These are phyloP conservation scores for Ulmus americana DNA, from an alignment of 331 rosid species.

Conservation along the genomic window DNA sequence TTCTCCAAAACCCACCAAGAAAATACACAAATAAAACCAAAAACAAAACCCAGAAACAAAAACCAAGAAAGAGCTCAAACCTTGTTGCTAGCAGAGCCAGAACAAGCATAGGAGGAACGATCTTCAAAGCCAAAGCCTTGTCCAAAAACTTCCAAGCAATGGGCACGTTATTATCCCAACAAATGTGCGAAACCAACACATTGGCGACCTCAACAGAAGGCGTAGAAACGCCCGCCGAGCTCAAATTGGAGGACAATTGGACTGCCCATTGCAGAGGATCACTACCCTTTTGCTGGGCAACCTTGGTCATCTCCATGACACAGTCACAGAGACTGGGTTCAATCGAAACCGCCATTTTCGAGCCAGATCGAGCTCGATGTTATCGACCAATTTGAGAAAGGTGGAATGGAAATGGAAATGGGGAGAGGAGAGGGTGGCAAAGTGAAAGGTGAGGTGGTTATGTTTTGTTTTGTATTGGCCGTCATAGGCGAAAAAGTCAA, in stretches of 20 bases:
- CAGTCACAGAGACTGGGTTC: slow-evolving; percentile 36
- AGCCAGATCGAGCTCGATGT: slow-evolving; percentile 18
- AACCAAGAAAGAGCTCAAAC: slow-evolving; percentile 26
- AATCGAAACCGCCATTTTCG: slow-evolving; percentile 40
- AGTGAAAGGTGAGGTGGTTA: neutral
- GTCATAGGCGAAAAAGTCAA: neutral
- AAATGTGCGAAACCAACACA: slow-evolving; percentile 74
- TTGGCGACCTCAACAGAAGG: slow-evolving; percentile 77
- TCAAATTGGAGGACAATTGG: slow-evolving; percentile 64
- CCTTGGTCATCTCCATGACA: slow-evolving; percentile 59
- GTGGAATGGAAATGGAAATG: neutral
- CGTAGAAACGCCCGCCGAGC: slow-evolving; percentile 59
- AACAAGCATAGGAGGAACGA: slow-evolving; percentile 78
- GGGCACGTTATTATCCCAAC: slow-evolving; percentile 95
- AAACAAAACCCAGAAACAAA: neutral
- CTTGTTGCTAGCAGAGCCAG: slow-evolving; percentile 76
- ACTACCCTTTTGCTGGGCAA: slow-evolving; percentile 68
- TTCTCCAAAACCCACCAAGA: slow-evolving; percentile 9
- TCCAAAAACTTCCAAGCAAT: slow-evolving; percentile 88
- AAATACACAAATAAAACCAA: slow-evolving; percentile 9
- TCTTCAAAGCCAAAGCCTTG: slow-evolving; percentile 55
- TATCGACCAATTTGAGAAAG: neutral
- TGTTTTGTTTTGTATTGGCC: neutral
- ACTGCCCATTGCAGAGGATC: slow-evolving; percentile 89
- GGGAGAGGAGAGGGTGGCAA: neutral